Percentiles rank a stretch among this genome's conserved stretches.
phyloP scores from a whole-genome alignment of 768 basidiomycete species.

The Trametes gibbosa region DNA sequence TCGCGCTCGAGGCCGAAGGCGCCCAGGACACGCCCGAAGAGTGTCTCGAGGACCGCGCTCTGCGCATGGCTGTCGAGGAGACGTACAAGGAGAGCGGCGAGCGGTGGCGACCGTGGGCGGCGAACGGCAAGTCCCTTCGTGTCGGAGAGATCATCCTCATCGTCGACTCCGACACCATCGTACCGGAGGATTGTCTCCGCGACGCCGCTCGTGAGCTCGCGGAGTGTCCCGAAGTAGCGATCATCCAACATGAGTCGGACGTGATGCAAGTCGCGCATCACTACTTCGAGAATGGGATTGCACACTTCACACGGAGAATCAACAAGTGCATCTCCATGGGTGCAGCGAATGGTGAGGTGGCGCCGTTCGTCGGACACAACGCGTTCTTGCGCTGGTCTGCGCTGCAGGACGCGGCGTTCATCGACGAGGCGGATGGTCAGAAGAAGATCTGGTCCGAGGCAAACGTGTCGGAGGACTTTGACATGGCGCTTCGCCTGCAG shows the following conservation, averaged over 20 bases:
- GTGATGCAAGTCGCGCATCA: slow-evolving; percentile 90
- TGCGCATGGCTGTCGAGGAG: slow-evolving; percentile 75
- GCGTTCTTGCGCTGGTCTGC: slow-evolving; percentile 92
- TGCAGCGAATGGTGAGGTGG: slow-evolving; percentile 77
- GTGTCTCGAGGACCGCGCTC: slow-evolving; percentile 64
- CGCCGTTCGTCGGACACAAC: slow-evolving; percentile 85
- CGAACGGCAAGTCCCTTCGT: slow-evolving; percentile 70
- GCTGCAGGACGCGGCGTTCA: slow-evolving; percentile 78
- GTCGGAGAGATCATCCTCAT: slow-evolving; percentile 79
- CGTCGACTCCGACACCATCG: slow-evolving; percentile 78
- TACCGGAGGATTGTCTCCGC: slow-evolving; percentile 86
- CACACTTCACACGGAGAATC: slow-evolving; percentile 85
- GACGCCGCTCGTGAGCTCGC: slow-evolving; percentile 86
- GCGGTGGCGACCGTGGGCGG: slow-evolving; percentile 72
- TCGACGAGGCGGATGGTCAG: slow-evolving; percentile 60
- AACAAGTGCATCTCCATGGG: slow-evolving; percentile 81
- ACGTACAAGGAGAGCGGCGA: slow-evolving; percentile 55
- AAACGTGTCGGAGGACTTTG: slow-evolving; percentile 83
- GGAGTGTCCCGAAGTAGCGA: slow-evolving; percentile 78
- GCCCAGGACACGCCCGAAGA: slow-evolving; percentile 44
- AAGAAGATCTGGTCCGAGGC: slow-evolving; percentile 81
- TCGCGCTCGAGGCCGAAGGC: slow-evolving; percentile 41
- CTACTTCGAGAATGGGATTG: slow-evolving; percentile 89
- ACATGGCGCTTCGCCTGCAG: slow-evolving; percentile 71
- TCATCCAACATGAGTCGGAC: slow-evolving; percentile 91